Percentiles rank a stretch among this genome's conserved stretches.
phyloP scores from a whole-genome alignment of 2,329 filamentous ascomycete genomes.

The Whalleya microplaca region DNA sequence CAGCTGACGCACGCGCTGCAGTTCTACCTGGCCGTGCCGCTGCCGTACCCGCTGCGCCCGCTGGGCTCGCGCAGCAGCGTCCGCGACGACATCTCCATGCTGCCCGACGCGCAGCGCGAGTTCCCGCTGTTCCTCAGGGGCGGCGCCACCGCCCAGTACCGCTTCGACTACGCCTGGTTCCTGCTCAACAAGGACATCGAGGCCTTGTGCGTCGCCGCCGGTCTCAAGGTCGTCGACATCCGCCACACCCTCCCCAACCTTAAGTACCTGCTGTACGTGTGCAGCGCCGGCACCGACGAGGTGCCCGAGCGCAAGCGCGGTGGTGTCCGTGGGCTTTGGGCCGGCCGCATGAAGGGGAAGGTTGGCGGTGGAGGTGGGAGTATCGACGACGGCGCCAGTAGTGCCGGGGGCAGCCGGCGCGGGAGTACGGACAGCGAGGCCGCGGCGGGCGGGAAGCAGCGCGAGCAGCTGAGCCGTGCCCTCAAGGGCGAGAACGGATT shows the following conservation, averaged over 20 bases:
- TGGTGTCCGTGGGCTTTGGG: conserved; percentile 62
- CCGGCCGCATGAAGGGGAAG: conserved; percentile 48
- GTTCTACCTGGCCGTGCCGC: conserved; percentile 76
- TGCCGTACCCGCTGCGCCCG: conserved; percentile 79
- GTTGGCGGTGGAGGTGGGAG: conserved; percentile 14
- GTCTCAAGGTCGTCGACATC: conserved; percentile 83
- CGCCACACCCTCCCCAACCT: conserved; percentile 91
- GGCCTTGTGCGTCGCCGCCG: conserved; percentile 64
- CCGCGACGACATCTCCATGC: conserved; percentile 62
- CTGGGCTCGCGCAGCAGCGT: conserved; percentile 73
- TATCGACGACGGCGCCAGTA: conserved; percentile 45
- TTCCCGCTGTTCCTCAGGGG: conserved; percentile 79
- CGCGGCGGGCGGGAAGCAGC: conserved; percentile 37
- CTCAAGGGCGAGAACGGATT: conserved; percentile 32
- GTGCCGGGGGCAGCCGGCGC: conserved; percentile 39
- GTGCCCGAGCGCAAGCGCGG: conserved; percentile 65
- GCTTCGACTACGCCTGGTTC: conserved; percentile 96
- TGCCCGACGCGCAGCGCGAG: conserved; percentile 55
- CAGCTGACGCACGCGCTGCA: conserved; percentile 77
- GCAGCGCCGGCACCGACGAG: conserved; percentile 74
- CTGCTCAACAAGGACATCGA: conserved; percentile 97
- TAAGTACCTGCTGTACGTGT: conserved; percentile 88
- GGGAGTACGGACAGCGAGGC: conserved; percentile 39
- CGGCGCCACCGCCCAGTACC: conserved; percentile 74
- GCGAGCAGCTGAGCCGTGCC: conserved; percentile 47